These are phyloP conservation scores for Rusavskia elegans DNA, from an alignment of 495 filamentous ascomycete species.

Conservation along the genomic window DNA sequence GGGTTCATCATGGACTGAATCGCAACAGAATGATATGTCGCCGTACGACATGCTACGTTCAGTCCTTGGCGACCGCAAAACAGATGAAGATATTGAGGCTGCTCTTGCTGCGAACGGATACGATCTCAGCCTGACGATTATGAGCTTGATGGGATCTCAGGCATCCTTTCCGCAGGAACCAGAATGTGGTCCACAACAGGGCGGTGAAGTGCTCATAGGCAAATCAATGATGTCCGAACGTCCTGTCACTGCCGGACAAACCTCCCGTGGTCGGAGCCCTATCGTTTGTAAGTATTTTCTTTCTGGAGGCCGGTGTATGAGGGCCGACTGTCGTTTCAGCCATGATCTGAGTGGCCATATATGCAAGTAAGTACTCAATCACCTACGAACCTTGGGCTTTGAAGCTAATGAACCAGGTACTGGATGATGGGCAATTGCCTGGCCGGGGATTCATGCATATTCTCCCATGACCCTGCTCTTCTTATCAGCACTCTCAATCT, in stretches of 20 bases:
- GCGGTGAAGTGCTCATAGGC: conserved; percentile 55
- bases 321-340: conserved; percentile 92
- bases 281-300: conserved; percentile 95
- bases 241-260: conserved; percentile 54
- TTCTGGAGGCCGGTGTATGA: conserved; percentile 77
- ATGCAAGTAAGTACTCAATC: conserved; percentile 68
- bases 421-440: conserved; percentile 96
- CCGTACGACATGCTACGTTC: conserved; percentile 96
- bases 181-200: conserved; percentile 13
- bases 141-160: conserved; percentile 57
- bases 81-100: conserved; percentile 84
- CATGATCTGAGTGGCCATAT: conserved; percentile 91
- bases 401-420: conserved; percentile 38
- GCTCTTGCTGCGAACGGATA: conserved; percentile 82
- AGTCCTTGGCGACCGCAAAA: conserved; percentile 73
- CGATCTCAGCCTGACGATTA: conserved; percentile 80
- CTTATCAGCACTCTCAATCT: conserved; percentile 54
- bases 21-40: conserved; percentile 77
- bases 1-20: conserved; percentile 61
- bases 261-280: conserved; percentile 47
- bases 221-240: conserved; percentile 74
- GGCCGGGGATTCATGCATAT: conserved; percentile 86
- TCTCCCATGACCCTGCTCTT: conserved; percentile 87
- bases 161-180: conserved; percentile 14
- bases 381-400: too few relatives aligned